Base-by-base conservation (phyloP, 1,284 basidiomycete species). In the Moniliella sp. region DNA sequence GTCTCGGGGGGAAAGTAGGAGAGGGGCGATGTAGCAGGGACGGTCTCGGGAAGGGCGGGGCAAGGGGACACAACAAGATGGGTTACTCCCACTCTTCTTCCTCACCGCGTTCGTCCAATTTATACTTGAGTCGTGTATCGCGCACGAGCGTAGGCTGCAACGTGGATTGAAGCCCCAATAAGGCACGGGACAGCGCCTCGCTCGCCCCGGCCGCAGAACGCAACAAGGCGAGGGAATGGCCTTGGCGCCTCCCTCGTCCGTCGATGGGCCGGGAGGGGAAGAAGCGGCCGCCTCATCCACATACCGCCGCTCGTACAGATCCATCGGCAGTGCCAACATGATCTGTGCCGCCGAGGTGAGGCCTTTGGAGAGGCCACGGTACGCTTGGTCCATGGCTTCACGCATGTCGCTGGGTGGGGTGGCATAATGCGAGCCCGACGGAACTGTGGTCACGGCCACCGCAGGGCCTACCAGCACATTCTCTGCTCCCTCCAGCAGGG, bases 301-400 rank as follows among this genome's bases (percentile, higher is more conserved):
- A 14, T 27, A 5, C 12, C 5, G 25, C 25, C 35, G 26, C 61
- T 97, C 88, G 50, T 94, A 93, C 11, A 93, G 83, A 61, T 97
- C 91, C 84, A 97, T 94, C 0, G 88, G 88, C 1, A 97, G 82
- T 0, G 91, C 88, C 17, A 97, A 69, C 43, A 97, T 97, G 0
- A 91, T 97, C 64, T n/a, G 88, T 9, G 88, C 91, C 3, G 88
- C 88, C 18, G 78, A 78, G 43, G 76, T 79, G 35, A 94, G 61
- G 4, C 47, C 47, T n/a, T 37, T 34, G 4, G 33, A 37, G 46
- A 97, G 61, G 46, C 79, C 83, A 50, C 67, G 71, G 62, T 93
- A 91, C 11, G 86, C 88, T 1, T 74, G 75, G 40, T 79, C 72
- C n/a, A 97, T 67, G 9, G 88, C 88, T 50, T 91, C 78, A 44